Evolutionary conservation across 768 basidiomycete genomes (phyloP).

Genomic region (Dentipellis fragilis): DNA sequence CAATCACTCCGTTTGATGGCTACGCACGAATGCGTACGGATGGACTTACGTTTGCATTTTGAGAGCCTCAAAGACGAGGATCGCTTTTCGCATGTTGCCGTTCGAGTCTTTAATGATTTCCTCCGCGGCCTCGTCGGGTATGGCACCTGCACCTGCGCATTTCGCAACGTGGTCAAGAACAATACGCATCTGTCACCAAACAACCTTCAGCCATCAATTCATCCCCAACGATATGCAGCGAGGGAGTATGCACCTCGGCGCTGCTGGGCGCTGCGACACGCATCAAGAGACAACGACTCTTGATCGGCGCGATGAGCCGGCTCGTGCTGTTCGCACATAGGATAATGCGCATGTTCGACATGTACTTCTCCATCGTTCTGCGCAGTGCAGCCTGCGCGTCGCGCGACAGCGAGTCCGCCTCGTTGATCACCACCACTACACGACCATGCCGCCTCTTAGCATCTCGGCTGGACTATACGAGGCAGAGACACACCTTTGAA

Average conservation of each 20-base stretch:
- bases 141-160: conserved; percentile 44
- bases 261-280: conserved; percentile 81
- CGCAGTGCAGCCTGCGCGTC: conserved; percentile 96
- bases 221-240: not conserved
- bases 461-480: too few species aligned
- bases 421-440: conserved; percentile 94
- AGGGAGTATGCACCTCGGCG: conserved; percentile 31
- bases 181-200: conserved; percentile 31
- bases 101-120: conserved; percentile 73
- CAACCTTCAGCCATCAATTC: not conserved
- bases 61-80: conserved; percentile 89
- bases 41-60: conserved; percentile 86
- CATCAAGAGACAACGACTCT: conserved; percentile 88
- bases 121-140: conserved; percentile 69
- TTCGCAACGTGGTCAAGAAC: conserved; percentile 76
- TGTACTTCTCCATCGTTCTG: conserved; percentile 99
- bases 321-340: conserved; percentile 94
- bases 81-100: conserved; percentile 91
- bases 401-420: conserved; percentile 88
- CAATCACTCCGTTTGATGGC: not conserved
- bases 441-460: too few species aligned
- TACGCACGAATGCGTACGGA: not conserved
- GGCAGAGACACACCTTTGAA: conserved; percentile 68
- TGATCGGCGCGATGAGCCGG: conserved; percentile 93
- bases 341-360: conserved; percentile 94